Evolutionary conservation across 1,139 yeast species (phyloP).

Genomic region (Candida gigantensis): DNA sequence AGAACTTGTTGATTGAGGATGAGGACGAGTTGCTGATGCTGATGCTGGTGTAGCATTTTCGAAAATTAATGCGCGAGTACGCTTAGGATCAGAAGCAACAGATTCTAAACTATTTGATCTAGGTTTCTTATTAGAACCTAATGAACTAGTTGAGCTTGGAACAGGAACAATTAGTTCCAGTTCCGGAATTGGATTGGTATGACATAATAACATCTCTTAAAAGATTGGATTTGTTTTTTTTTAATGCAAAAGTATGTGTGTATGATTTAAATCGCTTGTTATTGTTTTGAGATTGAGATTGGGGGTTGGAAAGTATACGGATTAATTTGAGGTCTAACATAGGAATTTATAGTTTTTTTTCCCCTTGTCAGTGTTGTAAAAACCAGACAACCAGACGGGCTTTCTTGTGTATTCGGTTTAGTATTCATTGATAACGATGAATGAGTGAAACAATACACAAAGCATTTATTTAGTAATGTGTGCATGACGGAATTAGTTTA

Average conservation of each 20-base stretch:
- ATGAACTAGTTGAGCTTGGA: slow-evolving; percentile 3
- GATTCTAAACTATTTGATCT: slow-evolving; percentile 10
- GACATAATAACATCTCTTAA: slow-evolving; percentile 3
- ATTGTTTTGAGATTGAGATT: neutral
- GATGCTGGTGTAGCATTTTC: neutral
- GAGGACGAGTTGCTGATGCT: too few species aligned
- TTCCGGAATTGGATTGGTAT: slow-evolving; percentile 1
- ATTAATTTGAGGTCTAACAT: too few species aligned
- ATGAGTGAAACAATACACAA: too few species aligned
- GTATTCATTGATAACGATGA: too few species aligned
- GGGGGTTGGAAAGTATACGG: neutral
- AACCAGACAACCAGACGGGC: too few species aligned
- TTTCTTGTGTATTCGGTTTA: too few species aligned
- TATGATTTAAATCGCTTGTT: too few species aligned
- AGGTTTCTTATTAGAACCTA: slow-evolving; percentile 1
- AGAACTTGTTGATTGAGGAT: slow-evolving; percentile 7
- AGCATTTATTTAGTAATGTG: too few species aligned
- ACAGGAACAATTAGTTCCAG: slow-evolving; percentile 1
- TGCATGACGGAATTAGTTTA: too few species aligned
- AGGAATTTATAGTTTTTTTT: too few species aligned
- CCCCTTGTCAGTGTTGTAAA: too few species aligned
- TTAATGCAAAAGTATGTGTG: too few species aligned
- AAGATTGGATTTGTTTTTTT: neutral
- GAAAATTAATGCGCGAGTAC: slow-evolving; percentile 1
- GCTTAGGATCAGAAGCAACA: slow-evolving; percentile 5